A percentile compares a stretch with the other conserved stretches of the same genome.
phyloP scores from a whole-genome alignment of 495 filamentous ascomycete genomes.

The Neurospora sp. region DNA sequence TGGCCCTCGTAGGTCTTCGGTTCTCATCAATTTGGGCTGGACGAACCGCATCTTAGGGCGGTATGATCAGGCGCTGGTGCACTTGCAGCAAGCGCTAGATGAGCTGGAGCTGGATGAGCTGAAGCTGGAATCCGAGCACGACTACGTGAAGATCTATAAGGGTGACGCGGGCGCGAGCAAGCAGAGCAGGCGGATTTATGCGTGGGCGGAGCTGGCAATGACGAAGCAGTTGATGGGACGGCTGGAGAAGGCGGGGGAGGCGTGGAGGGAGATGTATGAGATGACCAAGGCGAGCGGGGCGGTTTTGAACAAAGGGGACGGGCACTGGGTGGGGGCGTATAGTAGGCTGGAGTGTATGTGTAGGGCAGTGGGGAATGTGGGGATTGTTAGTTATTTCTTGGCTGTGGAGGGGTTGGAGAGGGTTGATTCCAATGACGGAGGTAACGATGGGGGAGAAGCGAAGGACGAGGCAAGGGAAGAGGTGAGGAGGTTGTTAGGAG shows the following conservation, averaged over 20 bases:
- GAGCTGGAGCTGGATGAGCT: no score
- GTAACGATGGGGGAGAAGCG: no score
- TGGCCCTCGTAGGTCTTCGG: not conserved
- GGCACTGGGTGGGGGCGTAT: not conserved
- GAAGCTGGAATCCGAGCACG: no score
- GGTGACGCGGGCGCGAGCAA: not conserved
- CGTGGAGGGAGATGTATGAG: constrained; percentile 14
- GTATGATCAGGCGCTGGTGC: constrained; percentile 8
- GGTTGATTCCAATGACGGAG: no score
- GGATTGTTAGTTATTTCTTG: constrained; percentile 24
- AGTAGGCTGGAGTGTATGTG: constrained; percentile 4
- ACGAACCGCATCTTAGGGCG: constrained; percentile 12
- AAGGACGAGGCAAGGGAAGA: not conserved
- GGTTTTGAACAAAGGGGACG: not conserved
- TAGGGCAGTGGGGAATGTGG: constrained; percentile 25
- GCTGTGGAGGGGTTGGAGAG: constrained; percentile 1
- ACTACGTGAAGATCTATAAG: no score
- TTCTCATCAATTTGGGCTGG: constrained; percentile 9
- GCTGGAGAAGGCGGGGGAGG: constrained; percentile 12
- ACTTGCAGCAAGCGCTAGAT: constrained; percentile 3
- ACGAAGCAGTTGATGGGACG: constrained; percentile 18
- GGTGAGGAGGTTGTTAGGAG: not conserved
- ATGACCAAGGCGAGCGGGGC: constrained; percentile 11
- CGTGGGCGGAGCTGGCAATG: constrained; percentile 17
- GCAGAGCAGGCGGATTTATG: constrained; percentile 1